Percentiles rank a stretch among this genome's conserved stretches.
Evolutionary conservation across 768 basidiomycete genomes (phyloP).

Genomic region (Collybia mongolica): DNA sequence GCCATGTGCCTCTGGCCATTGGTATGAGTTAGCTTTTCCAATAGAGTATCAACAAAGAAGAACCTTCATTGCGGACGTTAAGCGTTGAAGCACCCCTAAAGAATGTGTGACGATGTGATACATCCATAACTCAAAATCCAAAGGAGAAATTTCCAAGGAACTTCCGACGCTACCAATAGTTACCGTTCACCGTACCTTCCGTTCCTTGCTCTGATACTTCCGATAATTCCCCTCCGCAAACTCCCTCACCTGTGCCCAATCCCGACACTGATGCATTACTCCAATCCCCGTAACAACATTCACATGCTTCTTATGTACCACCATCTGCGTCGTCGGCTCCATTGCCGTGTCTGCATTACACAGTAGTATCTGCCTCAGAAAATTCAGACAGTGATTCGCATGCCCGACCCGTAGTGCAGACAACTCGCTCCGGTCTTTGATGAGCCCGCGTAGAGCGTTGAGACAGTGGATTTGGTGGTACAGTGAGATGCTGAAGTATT

Average conservation of each 20-base stretch:
- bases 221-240: conserved; percentile 9
- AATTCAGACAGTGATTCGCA: conserved; percentile 7
- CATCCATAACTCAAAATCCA: too few relatives aligned
- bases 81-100: too few relatives aligned
- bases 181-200: too few relatives aligned
- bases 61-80: too few relatives aligned
- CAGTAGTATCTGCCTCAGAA: conserved; percentile 8
- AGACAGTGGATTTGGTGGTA: conserved; percentile 11
- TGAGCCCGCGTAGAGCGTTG: conserved; percentile 7
- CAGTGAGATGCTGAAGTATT: conserved; percentile 7
- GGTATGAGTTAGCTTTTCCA: too few relatives aligned
- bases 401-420: neutral
- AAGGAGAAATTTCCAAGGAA: too few relatives aligned
- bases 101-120: too few relatives aligned
- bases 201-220: conserved; percentile 2
- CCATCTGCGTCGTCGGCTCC: conserved; percentile 5
- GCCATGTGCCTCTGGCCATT: too few relatives aligned
- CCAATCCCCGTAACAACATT: conserved; percentile 7
- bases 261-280: conserved; percentile 10
- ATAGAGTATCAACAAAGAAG: too few relatives aligned
- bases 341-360: conserved; percentile 10
- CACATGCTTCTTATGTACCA: conserved; percentile 2
- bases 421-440: conserved; percentile 1
- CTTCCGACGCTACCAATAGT: too few relatives aligned
- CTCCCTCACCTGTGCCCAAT: conserved; percentile 9